These are phyloP conservation scores for Pleurozium schreberi DNA, from an alignment of 225 moss, liverwort and hornwort genomes.

Conservation along the genomic window DNA sequence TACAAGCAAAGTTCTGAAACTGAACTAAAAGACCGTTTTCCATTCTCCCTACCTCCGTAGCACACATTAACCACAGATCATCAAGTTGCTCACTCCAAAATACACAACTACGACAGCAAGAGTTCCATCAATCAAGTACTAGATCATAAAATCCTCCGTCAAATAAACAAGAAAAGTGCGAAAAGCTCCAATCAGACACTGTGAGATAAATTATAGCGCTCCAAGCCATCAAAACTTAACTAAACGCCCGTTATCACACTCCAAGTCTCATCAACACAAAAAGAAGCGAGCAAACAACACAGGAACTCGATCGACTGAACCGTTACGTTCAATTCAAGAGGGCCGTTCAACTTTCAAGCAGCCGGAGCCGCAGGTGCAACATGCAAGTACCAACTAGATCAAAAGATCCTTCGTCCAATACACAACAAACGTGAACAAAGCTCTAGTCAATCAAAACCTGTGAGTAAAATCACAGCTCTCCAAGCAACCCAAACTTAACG, in stretches of 20 bases:
- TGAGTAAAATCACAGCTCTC: background rate
- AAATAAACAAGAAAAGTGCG: background rate
- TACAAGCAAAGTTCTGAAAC: background rate
- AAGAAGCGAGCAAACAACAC: background rate
- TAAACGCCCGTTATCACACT: background rate
- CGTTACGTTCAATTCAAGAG: background rate
- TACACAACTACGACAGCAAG: background rate
- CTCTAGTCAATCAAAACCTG: background rate
- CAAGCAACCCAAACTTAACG: background rate
- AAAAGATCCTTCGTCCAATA: background rate
- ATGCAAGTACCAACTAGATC: background rate
- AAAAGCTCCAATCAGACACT: background rate
- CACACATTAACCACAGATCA: background rate
- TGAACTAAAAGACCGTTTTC: background rate
- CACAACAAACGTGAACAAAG: background rate
- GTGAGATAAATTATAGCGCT: background rate
- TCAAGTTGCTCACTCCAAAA: background rate
- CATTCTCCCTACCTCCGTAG: background rate
- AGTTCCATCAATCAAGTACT: background rate
- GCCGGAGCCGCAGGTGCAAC: background rate
- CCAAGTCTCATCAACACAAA: background rate
- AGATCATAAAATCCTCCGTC: background rate
- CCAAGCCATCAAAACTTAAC: background rate
- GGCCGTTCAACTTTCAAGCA: too few relatives aligned
- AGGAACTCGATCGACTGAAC: background rate